Base-by-base conservation (phyloP, 768 basidiomycete genomes). In the Leccinum boreale region DNA sequence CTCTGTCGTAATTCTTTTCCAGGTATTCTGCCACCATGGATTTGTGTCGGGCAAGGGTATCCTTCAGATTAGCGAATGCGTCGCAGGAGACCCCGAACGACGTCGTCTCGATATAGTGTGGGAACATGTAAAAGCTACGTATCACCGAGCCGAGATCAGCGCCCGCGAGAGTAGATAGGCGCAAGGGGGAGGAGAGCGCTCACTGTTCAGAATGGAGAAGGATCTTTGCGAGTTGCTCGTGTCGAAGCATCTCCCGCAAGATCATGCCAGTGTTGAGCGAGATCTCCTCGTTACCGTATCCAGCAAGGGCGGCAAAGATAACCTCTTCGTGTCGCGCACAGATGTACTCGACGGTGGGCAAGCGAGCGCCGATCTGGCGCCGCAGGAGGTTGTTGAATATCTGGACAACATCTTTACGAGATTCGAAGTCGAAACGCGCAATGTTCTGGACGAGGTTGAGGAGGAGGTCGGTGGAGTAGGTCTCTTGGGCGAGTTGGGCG, bases 41-140 rank as follows among this genome's bases (percentile, higher is more conserved):
- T 71, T 98, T 99, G 74, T 99, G 97, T 61, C 92, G 83, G 24
- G 97, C 98, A 36, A 99, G 78, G 5, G 92, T 95, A 75, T 98
- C 97, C 81, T 98, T 98, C 72, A 98, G 81, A 72, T 97, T 98
- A 15, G 92, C 91, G 66, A 97, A 97, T 4, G 96, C 96, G 71
- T 98, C 97, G 63, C 95, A 98, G 0, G 96, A 98, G 59, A 98
- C 93, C 8, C 97, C 96, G 68, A 99, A 99, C 19, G 95, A 97
- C 4, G 95, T 96, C 28, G 90, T 88, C 77, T 99, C 97, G 67
- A 99, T 98, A 74, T 94, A 95, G 68, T 92, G 86, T 19, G 95
- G 92, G 75, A 94, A 99, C 60, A 85, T 89, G 79, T 98, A 98
- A 11, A 10, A 14, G 7, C 49, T n/a, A 21, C 36, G 39, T 57